Percentiles rank a stretch among this genome's conserved stretches.
Evolutionary conservation across 2,329 filamentous ascomycete species (phyloP).

Genomic region (Simplicillium sp.): DNA sequence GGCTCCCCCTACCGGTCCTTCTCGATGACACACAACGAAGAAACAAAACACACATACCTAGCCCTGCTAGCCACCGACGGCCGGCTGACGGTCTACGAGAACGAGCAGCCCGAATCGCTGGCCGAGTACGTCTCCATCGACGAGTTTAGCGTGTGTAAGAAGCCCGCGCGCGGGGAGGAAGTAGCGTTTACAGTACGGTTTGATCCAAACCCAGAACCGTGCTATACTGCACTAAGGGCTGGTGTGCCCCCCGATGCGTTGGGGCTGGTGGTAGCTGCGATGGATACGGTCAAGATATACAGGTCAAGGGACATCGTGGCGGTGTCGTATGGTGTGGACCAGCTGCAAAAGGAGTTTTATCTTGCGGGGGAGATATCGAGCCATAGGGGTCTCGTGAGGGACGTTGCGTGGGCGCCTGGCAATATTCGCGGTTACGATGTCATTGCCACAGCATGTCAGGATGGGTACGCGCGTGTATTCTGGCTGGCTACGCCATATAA

Average conservation of each 20-base stretch:
- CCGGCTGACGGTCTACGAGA: constrained; percentile 71
- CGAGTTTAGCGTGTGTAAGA: constrained; percentile 62
- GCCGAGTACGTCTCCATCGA: constrained; percentile 68
- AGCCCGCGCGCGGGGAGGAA: constrained; percentile 72
- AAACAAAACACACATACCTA: constrained; percentile 72
- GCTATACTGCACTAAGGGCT: constrained; percentile 67
- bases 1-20: constrained; percentile 63
- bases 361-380: constrained; percentile 66
- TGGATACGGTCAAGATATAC: constrained; percentile 76
- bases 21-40: constrained; percentile 74
- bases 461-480: constrained; percentile 85
- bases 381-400: constrained; percentile 70
- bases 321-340: constrained; percentile 39
- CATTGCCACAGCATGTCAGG: constrained; percentile 85
- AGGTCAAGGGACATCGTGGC: constrained; percentile 55
- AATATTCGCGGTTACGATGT: constrained; percentile 86
- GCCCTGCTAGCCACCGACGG: constrained; percentile 80
- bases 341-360: constrained; percentile 70
- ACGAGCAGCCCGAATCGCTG: constrained; percentile 73
- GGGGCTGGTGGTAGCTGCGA: constrained; percentile 74
- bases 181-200: constrained; percentile 79
- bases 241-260: constrained; percentile 75
- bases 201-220: constrained; percentile 76
- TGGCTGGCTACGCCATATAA: constrained; percentile 55
- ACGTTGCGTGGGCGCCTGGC: constrained; percentile 87